phyloP scores from a whole-genome alignment of 208 protist genomes.

The Acanthamoeba healyi region DNA sequence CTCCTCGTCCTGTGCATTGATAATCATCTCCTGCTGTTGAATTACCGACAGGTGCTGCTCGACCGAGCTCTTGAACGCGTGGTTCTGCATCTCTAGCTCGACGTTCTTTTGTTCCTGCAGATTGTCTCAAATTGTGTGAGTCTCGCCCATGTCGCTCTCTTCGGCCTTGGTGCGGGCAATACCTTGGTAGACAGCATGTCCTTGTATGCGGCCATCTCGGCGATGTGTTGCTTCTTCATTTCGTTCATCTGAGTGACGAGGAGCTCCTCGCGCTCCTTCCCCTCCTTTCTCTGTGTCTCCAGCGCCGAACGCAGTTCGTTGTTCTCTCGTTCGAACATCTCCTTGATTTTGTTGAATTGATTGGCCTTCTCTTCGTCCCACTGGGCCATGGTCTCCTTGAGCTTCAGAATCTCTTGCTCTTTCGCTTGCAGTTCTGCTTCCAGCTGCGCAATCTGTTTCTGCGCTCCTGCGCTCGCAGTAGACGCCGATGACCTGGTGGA shows the following conservation, averaged over 20 bases:
- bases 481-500: not conserved
- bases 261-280: slow-evolving; percentile 53
- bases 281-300: not conserved
- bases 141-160: not conserved
- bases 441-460: slow-evolving; percentile 14
- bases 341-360: slow-evolving; percentile 49
- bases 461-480: not conserved
- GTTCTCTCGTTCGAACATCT: slow-evolving; percentile 35
- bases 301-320: not conserved
- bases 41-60: slow-evolving; percentile 51
- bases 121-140: not conserved
- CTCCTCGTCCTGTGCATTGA: slow-evolving; percentile 33
- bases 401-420: not conserved
- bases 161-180: too few species aligned
- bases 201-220: not conserved
- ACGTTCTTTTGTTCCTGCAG: slow-evolving; percentile 18
- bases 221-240: slow-evolving; percentile 39
- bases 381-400: slow-evolving; percentile 47
- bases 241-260: slow-evolving; percentile 38
- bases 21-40: slow-evolving; percentile 44
- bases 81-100: slow-evolving; percentile 32
- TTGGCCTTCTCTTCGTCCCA: slow-evolving; percentile 52
- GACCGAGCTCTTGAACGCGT: slow-evolving; percentile 32
- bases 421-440: slow-evolving; percentile 30
- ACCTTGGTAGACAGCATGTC: slow-evolving; percentile 6